These are phyloP conservation scores for Takashimella koratensis DNA, from an alignment of 1,284 basidiomycete genomes.

Conservation along the genomic window DNA sequence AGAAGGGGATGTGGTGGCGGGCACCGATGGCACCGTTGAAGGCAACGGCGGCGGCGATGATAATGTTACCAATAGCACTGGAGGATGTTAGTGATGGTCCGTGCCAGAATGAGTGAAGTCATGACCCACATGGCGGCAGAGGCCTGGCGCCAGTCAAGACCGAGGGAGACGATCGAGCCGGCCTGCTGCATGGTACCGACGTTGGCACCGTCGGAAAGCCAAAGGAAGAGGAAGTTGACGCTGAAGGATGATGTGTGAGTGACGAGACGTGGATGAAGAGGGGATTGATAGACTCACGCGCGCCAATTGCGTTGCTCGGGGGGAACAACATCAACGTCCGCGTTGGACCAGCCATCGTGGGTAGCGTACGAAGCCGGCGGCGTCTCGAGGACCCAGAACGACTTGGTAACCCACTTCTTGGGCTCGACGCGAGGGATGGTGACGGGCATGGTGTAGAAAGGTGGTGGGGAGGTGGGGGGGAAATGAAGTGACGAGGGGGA, in stretches of 20 bases:
- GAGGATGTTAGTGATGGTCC: no score
- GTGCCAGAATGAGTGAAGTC: background rate
- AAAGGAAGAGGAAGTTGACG: conserved; percentile 38
- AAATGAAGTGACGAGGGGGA: background rate
- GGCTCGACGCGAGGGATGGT: conserved; percentile 16
- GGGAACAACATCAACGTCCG: conserved; percentile 41
- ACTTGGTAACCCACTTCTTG: conserved; percentile 29
- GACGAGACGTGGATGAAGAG: no score
- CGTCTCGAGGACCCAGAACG: conserved; percentile 38
- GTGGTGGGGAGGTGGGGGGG: background rate
- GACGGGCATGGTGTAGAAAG: conserved; percentile 7
- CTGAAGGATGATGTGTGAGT: no score
- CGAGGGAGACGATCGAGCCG: conserved; percentile 33
- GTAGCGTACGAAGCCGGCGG: conserved; percentile 41
- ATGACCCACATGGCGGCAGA: conserved; percentile 32
- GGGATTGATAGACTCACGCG: conserved; percentile 23
- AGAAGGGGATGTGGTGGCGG: conserved; percentile 64
- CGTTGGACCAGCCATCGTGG: conserved; percentile 38
- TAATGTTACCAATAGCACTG: conserved; percentile 41
- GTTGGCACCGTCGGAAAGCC: conserved; percentile 39
- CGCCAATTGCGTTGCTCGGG: conserved; percentile 37
- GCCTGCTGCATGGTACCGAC: conserved; percentile 40
- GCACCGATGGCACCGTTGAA: conserved; percentile 68
- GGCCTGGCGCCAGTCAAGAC: conserved; percentile 38
- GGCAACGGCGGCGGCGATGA: conserved; percentile 33